Conservation (phyloP, 306 rosid species). For the Arachis hypogaea region DNA sequence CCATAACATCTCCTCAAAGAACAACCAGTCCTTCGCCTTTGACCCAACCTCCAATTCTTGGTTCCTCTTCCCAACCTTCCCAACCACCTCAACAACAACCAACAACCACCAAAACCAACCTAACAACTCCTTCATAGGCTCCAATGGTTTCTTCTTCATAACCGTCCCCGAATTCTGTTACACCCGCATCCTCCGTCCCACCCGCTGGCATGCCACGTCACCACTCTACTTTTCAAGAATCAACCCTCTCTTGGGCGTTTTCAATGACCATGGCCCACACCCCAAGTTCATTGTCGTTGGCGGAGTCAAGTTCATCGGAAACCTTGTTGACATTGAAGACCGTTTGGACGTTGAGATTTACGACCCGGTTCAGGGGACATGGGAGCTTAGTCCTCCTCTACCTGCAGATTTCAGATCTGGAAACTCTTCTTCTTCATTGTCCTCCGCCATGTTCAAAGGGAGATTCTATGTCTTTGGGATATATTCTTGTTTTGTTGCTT, state of each 20-base stretch:
- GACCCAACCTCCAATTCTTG: conserved; percentile 70
- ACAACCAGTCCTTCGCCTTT: conserved; percentile 80
- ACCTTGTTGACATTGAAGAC: conserved; percentile 80
- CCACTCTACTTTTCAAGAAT: conserved; percentile 70
- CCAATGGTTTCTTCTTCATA: conserved; percentile 65
- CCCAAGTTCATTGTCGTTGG: conserved; percentile 66
- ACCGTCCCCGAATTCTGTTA: conserved; percentile 66
- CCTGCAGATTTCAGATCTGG: conserved; percentile 76
- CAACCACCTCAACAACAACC: conserved; percentile 16
- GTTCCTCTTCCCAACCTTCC: conserved; percentile 66
- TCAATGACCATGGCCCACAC: conserved; percentile 12
- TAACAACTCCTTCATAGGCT: conserved; percentile 62
- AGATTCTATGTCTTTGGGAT: conserved; percentile 70
- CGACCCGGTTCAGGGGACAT: conserved; percentile 52
- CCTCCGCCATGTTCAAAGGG: conserved; percentile 64
- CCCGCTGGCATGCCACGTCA: conserved; percentile 49
- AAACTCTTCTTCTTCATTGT: conserved; percentile 66
- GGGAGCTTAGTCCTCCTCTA: conserved; percentile 73
- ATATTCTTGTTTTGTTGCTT: conserved; percentile 67
- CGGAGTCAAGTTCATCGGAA: conserved; percentile 79
- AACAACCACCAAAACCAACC: conserved; percentile 29
- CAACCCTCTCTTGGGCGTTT: conserved; percentile 82
- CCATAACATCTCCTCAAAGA: conserved; percentile 78
- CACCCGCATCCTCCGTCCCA: conserved; percentile 53
- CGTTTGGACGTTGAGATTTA: conserved; percentile 74